Evolutionary conservation across 2,329 filamentous ascomycete species (phyloP).

Genomic region (Colletotrichum gigasporum): DNA sequence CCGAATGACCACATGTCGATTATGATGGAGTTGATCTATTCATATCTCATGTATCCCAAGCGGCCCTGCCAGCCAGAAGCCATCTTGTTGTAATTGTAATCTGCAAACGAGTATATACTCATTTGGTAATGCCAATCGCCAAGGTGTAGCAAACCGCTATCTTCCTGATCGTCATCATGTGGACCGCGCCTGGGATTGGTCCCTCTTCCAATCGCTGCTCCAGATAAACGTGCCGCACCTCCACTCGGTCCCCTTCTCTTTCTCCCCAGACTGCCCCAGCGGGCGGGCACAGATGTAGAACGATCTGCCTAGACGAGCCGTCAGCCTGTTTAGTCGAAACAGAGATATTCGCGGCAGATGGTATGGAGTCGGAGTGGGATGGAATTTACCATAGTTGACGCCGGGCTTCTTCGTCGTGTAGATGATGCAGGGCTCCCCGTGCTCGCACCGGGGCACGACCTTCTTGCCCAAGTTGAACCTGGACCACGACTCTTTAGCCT

Average conservation of each 20-base stretch:
- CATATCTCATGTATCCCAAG: not conserved
- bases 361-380: too few species aligned
- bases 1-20: too few species aligned
- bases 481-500: conserved; percentile 84
- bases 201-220: conserved; percentile 66
- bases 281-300: conserved; percentile 76
- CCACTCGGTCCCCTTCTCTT: conserved; percentile 87
- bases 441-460: conserved; percentile 82
- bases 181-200: conserved; percentile 8
- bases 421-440: conserved; percentile 86
- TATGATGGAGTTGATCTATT: not conserved
- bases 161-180: not conserved
- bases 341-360: too few species aligned
- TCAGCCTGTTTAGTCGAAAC: conserved; percentile 33
- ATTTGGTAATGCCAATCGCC: not conserved
- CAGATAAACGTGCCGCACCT: conserved; percentile 86
- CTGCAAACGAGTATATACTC: not conserved
- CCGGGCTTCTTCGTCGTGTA: conserved; percentile 90
- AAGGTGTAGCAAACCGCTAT: not conserved
- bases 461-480: conserved; percentile 79
- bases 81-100: not conserved
- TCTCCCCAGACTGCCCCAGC: conserved; percentile 84
- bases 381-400: conserved; percentile 73
- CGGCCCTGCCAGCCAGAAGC: not conserved
- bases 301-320: conserved; percentile 56